These are phyloP conservation scores for Scytalidium sp. DNA, from an alignment of 2,329 filamentous ascomycete genomes.

Conservation along the genomic window DNA sequence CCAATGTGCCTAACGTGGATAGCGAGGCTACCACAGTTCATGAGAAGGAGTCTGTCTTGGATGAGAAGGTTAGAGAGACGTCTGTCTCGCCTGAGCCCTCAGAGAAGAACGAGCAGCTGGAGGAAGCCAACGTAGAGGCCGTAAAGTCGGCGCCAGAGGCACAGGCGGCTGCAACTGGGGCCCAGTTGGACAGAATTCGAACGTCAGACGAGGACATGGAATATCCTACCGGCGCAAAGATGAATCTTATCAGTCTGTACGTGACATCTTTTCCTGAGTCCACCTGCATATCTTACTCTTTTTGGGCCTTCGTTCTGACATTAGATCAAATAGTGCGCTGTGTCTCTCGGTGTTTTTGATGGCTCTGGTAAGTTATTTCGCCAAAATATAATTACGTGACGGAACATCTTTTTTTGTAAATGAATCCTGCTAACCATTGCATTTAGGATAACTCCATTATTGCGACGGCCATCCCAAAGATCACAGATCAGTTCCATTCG, in stretches of 20 bases:
- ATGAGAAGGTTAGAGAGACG: not conserved
- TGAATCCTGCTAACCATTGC: not conserved
- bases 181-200: constrained; percentile 20
- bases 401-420: not conserved
- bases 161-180: not conserved
- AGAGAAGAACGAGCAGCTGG: not conserved
- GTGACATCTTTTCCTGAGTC: not conserved
- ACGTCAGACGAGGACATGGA: constrained; percentile 24
- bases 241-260: constrained; percentile 19
- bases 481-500: constrained; percentile 35
- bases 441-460: constrained; percentile 29
- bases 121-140: not conserved
- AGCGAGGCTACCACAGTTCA: not conserved
- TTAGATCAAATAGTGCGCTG: constrained; percentile 12
- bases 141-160: constrained; percentile 10
- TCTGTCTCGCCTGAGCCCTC: not conserved
- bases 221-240: constrained; percentile 25
- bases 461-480: constrained; percentile 35
- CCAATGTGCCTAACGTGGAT: not conserved
- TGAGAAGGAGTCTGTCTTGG: no score
- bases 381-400: not conserved
- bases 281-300: not conserved
- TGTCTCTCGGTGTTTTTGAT: constrained; percentile 26
- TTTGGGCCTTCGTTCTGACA: not conserved
- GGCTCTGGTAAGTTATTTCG: constrained; percentile 10